Evolutionary conservation across 441 rosid species (phyloP).

Genomic region (California macrophylla): DNA sequence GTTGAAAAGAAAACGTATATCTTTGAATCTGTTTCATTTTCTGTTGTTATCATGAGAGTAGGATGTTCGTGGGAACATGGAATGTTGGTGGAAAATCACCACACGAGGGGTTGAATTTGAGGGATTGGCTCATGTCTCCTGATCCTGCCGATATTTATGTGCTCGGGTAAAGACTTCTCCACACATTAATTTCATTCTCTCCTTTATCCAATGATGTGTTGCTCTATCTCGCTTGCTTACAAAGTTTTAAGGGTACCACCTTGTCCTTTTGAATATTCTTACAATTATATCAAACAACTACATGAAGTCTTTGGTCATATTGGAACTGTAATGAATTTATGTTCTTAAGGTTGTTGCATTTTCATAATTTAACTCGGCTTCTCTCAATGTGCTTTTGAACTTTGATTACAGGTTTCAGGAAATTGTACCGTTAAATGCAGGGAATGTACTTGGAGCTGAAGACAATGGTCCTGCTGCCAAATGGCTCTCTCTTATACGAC

Average conservation of each 20-base stretch:
- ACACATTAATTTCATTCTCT: neutral
- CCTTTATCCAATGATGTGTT: too few relatives aligned
- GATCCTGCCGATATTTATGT: slow-evolving; percentile 76
- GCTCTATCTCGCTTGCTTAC: neutral
- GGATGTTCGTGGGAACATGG: slow-evolving; percentile 97
- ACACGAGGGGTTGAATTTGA: slow-evolving; percentile 53
- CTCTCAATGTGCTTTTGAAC: neutral
- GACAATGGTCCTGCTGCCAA: slow-evolving; percentile 48
- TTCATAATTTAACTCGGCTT: neutral
- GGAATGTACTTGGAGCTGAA: slow-evolving; percentile 65
- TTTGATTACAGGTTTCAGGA: slow-evolving; percentile 51
- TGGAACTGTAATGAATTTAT: neutral
- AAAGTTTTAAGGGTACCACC: neutral
- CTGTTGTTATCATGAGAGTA: slow-evolving; percentile 9
- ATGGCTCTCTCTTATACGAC: slow-evolving; percentile 52
- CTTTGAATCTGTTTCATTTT: too few relatives aligned
- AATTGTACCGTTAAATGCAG: slow-evolving; percentile 62
- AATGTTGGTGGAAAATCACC: slow-evolving; percentile 93
- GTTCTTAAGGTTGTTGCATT: too few relatives aligned
- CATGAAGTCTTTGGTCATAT: too few relatives aligned
- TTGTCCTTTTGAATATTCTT: neutral
- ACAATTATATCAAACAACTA: too few relatives aligned
- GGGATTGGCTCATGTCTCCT: slow-evolving; percentile 58
- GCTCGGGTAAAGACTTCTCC: slow-evolving; percentile 45
- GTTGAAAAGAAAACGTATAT: too few relatives aligned